Base-by-base conservation (phyloP, 2,329 filamentous ascomycete species). In the Arthroderma sp. region DNA sequence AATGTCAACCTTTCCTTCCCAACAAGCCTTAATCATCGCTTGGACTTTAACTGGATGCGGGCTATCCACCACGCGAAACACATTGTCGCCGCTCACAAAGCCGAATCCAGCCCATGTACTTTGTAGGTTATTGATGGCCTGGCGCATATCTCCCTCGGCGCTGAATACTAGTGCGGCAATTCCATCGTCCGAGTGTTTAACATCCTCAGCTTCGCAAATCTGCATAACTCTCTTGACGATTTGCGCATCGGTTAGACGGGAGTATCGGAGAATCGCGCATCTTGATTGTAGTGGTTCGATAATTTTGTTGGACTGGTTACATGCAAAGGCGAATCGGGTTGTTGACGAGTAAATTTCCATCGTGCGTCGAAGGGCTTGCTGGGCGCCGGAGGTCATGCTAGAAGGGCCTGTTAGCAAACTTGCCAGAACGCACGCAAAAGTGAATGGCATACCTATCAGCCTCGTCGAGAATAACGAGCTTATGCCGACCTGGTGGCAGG, bases 301-400 rank as follows among this genome's bases (percentile, higher is more conserved):
- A 61, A 98, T 96, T 68, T 96, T 98, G 71, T 96, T 98, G 50
- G 84, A 91, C 69, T 94, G 86, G 64, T 98, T 98, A 72, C 91
- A 98, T 2, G 91, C 91, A 58, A 98, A 98, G 0, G 91, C 91
- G 59, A 98, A 98, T 47, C 91, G 78, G 2, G 91, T 98, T 1
- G 91, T 98, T 50, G 87, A 82, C 36, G 86, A 93, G 69, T 96
- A 96, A 42, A 96, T 98, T 64, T 98, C 91, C 91, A 98, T 98
- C 0, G 91, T 98, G 50, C 91, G 75, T 53, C 91, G 78, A 32
- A 98, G 75, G 15, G 91, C 91, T 66, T 96, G 91, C 62, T 98
- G 91, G 2, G 91, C 91, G 43, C 91, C 91, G 27, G 84, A 84
- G 1, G 91, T 98, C 91, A 98, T 98, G 58, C 75, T 78, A 42